Evolutionary conservation across 129 eudicot species (phyloP).

Genomic region (Logfia minima): DNA sequence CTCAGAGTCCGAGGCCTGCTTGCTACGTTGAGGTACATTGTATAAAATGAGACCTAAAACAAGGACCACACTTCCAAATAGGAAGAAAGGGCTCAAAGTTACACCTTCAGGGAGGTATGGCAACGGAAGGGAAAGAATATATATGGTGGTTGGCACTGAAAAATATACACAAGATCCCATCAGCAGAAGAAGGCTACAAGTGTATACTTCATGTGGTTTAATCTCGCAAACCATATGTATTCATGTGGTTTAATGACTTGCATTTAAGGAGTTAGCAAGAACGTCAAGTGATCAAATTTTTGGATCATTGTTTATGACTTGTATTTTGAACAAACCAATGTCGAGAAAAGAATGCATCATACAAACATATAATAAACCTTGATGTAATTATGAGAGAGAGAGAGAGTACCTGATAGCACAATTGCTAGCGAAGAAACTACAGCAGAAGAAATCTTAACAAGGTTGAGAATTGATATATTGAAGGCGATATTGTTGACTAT

Average conservation of each 20-base stretch:
- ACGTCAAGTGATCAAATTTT: background rate
- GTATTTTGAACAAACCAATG: background rate
- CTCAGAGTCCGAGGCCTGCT: constrained; percentile 28
- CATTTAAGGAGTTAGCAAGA: background rate
- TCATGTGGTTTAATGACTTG: background rate
- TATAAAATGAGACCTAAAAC: constrained; percentile 72
- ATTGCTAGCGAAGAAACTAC: constrained; percentile 78
- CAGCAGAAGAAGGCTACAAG: background rate
- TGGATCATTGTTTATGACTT: background rate
- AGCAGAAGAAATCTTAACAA: constrained; percentile 75
- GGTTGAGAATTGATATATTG: constrained; percentile 75
- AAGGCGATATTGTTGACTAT: constrained; percentile 71
- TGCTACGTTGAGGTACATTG: constrained; percentile 51
- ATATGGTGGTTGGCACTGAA: constrained; percentile 83
- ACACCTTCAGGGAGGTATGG: constrained; percentile 78
- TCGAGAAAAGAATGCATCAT: background rate
- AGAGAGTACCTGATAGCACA: constrained; percentile 67
- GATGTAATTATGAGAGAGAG: constrained; percentile 7
- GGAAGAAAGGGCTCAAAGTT: constrained; percentile 65
- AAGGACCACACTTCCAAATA: constrained; percentile 66
- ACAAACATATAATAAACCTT: background rate
- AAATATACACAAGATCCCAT: constrained; percentile 10
- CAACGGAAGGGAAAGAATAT: constrained; percentile 72
- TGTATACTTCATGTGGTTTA: background rate
- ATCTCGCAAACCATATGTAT: background rate